A percentile compares a stretch with the other conserved stretches of the same genome.
phyloP scores from a whole-genome alignment of 305 asterid genomes.

The Salvia sclarea region DNA sequence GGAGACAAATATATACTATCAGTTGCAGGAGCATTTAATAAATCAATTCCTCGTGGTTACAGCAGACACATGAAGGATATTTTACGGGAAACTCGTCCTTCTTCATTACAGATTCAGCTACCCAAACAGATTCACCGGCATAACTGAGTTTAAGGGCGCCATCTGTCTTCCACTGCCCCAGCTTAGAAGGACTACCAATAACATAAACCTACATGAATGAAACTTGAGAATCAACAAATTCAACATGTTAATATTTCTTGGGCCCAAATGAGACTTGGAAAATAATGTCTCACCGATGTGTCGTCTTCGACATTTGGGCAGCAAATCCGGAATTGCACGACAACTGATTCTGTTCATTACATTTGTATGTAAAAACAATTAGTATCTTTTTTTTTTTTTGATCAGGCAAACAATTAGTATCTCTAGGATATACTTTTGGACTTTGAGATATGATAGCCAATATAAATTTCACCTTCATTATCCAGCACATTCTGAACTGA shows the following conservation, averaged over 20 bases:
- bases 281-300: slow-evolving; percentile 63
- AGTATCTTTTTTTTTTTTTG: no score
- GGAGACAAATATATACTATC: slow-evolving; percentile 34
- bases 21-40: slow-evolving; percentile 13
- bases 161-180: slow-evolving; percentile 84
- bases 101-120: slow-evolving; percentile 63
- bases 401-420: no score
- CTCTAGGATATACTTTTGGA: slow-evolving; percentile 13
- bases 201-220: slow-evolving; percentile 54
- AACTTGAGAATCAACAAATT: slow-evolving; percentile 20
- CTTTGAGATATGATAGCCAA: neutral
- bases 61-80: slow-evolving; percentile 65
- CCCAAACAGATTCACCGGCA: slow-evolving; percentile 84
- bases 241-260: slow-evolving; percentile 13
- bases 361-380: slow-evolving; percentile 27
- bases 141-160: slow-evolving; percentile 68
- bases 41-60: slow-evolving; percentile 18
- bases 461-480: slow-evolving; percentile 51
- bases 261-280: slow-evolving; percentile 7
- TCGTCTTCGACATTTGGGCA: slow-evolving; percentile 76
- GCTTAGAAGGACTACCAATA: slow-evolving; percentile 70
- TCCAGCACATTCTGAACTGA: slow-evolving; percentile 41
- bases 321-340: slow-evolving; percentile 80
- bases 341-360: slow-evolving; percentile 54
- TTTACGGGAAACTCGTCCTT: slow-evolving; percentile 81